Evolutionary conservation across 257 asterid species (phyloP).

Genomic region (Anisodus tanguticus): DNA sequence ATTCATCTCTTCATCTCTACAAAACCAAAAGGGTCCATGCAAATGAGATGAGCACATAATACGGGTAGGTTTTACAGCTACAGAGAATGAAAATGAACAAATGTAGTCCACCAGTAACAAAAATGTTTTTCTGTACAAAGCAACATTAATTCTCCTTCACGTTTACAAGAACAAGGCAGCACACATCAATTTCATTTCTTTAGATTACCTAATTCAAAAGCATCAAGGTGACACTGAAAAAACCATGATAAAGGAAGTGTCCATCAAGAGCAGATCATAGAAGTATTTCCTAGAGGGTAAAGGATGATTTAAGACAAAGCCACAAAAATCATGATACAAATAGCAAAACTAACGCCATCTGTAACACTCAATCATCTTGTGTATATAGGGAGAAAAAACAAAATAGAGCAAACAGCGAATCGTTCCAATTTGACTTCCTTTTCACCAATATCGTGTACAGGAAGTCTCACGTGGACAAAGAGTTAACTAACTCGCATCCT

Average conservation of each 20-base stretch:
- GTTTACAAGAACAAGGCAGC: not conserved
- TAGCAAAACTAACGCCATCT: not conserved
- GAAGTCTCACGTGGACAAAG: not conserved
- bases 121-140: not conserved
- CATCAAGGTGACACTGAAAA: constrained; percentile 22
- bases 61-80: not conserved
- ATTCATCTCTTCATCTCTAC: not conserved
- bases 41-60: not conserved
- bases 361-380: not conserved
- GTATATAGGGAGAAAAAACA: not conserved
- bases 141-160: not conserved
- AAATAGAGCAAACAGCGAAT: not conserved
- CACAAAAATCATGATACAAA: not conserved
- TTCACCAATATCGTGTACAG: not conserved
- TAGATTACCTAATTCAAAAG: not conserved
- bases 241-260: constrained; percentile 1
- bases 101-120: not conserved
- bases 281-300: not conserved
- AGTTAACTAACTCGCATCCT: not conserved
- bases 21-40: not conserved
- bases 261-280: too few relatives aligned
- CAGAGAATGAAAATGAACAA: not conserved
- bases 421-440: not conserved
- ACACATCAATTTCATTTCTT: not conserved
- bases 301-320: not conserved